Evolutionary conservation across 306 rosid genomes (phyloP), one percentile per base, ranked within the genome.

Genomic region (Alnus glutinosa): DNA sequence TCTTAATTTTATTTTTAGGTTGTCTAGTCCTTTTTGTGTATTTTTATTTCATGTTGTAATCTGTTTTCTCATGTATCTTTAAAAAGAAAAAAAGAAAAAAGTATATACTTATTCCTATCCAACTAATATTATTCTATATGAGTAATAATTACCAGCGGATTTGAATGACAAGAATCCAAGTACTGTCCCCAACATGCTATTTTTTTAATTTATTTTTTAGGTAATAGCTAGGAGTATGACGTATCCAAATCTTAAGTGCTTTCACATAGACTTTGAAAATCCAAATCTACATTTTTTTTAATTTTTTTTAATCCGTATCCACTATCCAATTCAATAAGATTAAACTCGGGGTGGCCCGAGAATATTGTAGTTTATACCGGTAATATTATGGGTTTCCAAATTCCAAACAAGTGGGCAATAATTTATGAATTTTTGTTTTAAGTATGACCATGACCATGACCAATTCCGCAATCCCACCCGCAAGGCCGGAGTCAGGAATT

Each of bases 341-440:
- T 59, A n/a, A 10, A 16, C 59, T 54, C 7, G 63, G 10, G 34
- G 34, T 57, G 30, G n/a, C n/a, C 69, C 32, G 44, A 12, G 42
- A 62, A 32, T 62, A 14, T 62, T 4, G 42, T 62, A 32, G 9
- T 62, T 48, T 36, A 62, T 46, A 37, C 16, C 13, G 19, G 36
- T 47, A 62, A 49, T 61, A 23, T 47, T 46, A 59, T 11, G 34
- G 52, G 32, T 2, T 50, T 51, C 32, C 76, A 72, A 42, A 55
- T 49, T 50, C 30, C 75, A 72, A 39, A 55, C 37, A 57, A n/a
- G 68, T 74, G 39, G 68, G n/a, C 68, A 54, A 74, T 74, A 47
- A 47, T 76, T 16, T 76, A 2, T 15, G 7, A 16, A 28, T 30
- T 30, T 32, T 76, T 28, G 7, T 18, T 39, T 67, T 47, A 36